Conservation (phyloP, 1,284 basidiomycete genomes). For the Heterobasidion irregulare region DNA sequence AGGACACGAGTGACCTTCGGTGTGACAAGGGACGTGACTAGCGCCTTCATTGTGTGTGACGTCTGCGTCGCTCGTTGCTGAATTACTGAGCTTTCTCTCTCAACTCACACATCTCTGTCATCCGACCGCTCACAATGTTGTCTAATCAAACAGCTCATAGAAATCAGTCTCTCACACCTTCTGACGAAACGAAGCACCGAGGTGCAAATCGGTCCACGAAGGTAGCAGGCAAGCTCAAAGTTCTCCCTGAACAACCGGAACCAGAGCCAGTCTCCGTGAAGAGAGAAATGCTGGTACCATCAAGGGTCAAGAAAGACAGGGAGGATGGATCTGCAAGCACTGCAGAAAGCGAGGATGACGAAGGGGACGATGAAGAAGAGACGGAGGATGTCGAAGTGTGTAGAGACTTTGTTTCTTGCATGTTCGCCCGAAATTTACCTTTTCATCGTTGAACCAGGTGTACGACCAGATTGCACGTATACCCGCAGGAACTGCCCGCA, state of each 20-base stretch:
- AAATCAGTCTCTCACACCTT: neutral
- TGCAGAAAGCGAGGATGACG: slow-evolving; percentile 67
- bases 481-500: slow-evolving; percentile 87
- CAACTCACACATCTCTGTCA: neutral
- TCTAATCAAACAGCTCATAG: neutral
- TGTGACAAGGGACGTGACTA: too few relatives aligned
- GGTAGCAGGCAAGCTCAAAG: slow-evolving; percentile 82
- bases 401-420: neutral
- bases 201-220: slow-evolving; percentile 85
- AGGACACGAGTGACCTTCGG: too few relatives aligned
- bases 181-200: slow-evolving; percentile 42
- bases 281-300: slow-evolving; percentile 16
- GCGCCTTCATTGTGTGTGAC: too few relatives aligned
- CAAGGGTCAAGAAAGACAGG: slow-evolving; percentile 17
- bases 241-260: slow-evolving; percentile 88
- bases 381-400: slow-evolving; percentile 58
- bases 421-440: neutral
- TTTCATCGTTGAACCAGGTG: slow-evolving; percentile 36
- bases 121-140: neutral
- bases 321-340: slow-evolving; percentile 36
- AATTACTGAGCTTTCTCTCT: neutral
- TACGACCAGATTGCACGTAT: slow-evolving; percentile 90
- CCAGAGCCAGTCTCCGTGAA: slow-evolving; percentile 26
- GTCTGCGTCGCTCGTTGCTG: too few relatives aligned
- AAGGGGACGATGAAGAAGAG: slow-evolving; percentile 64